Evolutionary conservation across 2,329 filamentous ascomycete species (phyloP).

Genomic region (Colletotrichum higginsianum): DNA sequence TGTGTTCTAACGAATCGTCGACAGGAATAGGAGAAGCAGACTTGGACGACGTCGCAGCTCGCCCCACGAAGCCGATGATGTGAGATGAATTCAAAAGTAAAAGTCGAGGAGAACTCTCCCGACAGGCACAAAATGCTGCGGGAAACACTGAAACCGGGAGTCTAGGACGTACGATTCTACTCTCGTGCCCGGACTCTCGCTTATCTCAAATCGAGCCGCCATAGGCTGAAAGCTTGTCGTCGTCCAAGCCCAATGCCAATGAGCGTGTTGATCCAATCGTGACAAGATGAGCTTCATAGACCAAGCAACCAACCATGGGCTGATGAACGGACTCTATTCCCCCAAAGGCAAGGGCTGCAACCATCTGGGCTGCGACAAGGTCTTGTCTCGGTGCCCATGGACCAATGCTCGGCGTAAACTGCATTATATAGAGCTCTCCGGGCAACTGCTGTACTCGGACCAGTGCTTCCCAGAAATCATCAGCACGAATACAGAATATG

Average conservation of each 20-base stretch:
- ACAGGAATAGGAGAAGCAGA: not conserved
- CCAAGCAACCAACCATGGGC: not conserved
- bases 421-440: too few species aligned
- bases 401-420: too few species aligned
- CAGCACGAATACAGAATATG: too few species aligned
- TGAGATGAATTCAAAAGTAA: constrained; percentile 7
- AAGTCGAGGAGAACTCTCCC: not conserved
- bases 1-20: too few species aligned
- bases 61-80: not conserved
- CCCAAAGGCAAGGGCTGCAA: too few species aligned
- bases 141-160: not conserved
- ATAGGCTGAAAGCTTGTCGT: not conserved
- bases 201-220: not conserved
- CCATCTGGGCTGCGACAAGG: too few species aligned
- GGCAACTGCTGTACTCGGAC: too few species aligned
- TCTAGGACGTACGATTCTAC: not conserved
- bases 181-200: not conserved
- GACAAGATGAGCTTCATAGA: not conserved
- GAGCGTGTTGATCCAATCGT: not conserved
- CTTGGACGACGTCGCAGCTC: not conserved
- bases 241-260: not conserved
- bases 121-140: not conserved
- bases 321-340: too few species aligned
- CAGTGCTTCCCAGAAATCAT: too few species aligned
- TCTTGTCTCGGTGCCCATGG: too few species aligned